Conservation (phyloP, 495 filamentous ascomycete genomes). For the Margaritispora aquatica region DNA sequence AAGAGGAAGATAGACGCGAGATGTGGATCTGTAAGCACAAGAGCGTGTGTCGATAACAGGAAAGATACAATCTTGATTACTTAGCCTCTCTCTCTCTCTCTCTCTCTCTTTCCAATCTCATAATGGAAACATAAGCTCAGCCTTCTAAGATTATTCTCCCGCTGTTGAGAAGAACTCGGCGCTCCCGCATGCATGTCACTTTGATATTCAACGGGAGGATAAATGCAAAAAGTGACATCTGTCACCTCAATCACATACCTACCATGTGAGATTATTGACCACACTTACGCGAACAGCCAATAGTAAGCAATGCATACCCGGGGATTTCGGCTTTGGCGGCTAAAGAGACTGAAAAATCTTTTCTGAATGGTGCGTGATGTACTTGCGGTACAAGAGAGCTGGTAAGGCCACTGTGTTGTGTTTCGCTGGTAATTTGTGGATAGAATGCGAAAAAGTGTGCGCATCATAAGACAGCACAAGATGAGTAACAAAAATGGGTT, state of each 20-base stretch:
- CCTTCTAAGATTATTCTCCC: neutral
- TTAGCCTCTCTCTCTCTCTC: neutral
- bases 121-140: neutral
- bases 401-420: too few species aligned
- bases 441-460: too few species aligned
- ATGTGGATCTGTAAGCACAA: neutral
- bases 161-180: neutral
- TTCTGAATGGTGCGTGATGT: neutral
- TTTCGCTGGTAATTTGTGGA: too few species aligned
- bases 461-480: too few species aligned
- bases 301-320: neutral
- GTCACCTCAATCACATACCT: neutral
- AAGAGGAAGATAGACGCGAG: neutral
- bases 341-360: neutral
- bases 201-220: neutral
- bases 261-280: neutral
- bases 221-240: neutral
- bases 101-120: neutral
- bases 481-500: too few species aligned
- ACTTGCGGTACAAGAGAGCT: too few species aligned
- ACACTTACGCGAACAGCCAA: neutral
- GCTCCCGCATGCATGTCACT: neutral
- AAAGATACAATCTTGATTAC: too few species aligned
- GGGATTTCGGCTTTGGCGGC: neutral
- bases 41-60: too few species aligned